These are phyloP conservation scores for Penicillium oxalicum DNA, from an alignment of 2,329 filamentous ascomycete genomes.

Conservation along the genomic window DNA sequence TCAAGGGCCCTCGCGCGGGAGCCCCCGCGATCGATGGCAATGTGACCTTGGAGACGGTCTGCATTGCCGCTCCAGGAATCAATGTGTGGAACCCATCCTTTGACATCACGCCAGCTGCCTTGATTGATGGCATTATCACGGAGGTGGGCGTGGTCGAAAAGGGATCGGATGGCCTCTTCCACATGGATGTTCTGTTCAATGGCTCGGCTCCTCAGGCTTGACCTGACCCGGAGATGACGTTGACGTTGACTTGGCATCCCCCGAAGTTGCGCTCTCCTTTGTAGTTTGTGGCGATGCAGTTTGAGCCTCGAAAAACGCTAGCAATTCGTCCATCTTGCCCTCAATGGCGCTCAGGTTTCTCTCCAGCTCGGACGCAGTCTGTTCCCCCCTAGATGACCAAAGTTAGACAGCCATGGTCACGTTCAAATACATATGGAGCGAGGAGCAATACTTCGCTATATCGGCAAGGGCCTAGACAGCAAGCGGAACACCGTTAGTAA, in stretches of 20 bases:
- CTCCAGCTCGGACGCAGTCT: conserved; percentile 18
- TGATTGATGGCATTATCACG: conserved; percentile 93
- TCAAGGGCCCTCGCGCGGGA: conserved; percentile 69
- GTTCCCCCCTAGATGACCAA: conserved; percentile 12
- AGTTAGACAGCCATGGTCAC: too few species aligned
- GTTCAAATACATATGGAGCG: too few species aligned
- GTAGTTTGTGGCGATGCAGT: conserved; percentile 1
- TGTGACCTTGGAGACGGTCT: conserved; percentile 56
- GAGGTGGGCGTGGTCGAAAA: conserved; percentile 85
- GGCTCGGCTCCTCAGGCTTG: conserved; percentile 8
- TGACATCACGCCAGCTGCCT: conserved; percentile 79
- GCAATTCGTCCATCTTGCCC: conserved; percentile 23
- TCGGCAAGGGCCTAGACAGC: background rate
- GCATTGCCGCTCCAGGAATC: conserved; percentile 70
- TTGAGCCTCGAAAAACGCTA: conserved; percentile 19
- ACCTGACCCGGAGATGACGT: background rate
- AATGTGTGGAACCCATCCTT: conserved; percentile 95
- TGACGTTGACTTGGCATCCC: background rate
- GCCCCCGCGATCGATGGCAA: conserved; percentile 44
- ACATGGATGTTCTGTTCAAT: conserved; percentile 40
- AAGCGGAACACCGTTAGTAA: too few species aligned
- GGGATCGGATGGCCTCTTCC: conserved; percentile 62
- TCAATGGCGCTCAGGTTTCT: conserved; percentile 16
- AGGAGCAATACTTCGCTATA: background rate
- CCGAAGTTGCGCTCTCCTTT: background rate